Evolutionary conservation across 1,139 yeast species (phyloP).

Genomic region (Magnusiomyces ingens): DNA sequence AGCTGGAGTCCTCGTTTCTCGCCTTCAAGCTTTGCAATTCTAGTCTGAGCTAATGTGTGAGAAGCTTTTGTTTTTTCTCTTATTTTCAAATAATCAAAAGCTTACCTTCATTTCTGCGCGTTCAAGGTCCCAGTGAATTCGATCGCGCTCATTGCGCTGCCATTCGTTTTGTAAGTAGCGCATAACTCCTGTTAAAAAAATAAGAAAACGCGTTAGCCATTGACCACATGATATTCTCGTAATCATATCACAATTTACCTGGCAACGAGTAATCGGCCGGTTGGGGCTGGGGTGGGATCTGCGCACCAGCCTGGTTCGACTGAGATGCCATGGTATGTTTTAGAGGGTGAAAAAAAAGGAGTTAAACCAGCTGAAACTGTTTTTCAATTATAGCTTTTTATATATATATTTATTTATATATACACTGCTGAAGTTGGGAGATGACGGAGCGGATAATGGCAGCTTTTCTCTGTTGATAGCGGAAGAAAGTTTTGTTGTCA

Average conservation of each 20-base stretch:
- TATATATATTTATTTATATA: no score
- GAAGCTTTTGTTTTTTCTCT: background rate
- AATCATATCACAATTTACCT: conserved; percentile 13
- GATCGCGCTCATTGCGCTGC: conserved; percentile 49
- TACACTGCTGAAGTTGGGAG: no score
- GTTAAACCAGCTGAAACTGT: no score
- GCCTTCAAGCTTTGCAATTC: conserved; percentile 37
- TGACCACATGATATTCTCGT: background rate
- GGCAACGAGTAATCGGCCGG: conserved; percentile 33
- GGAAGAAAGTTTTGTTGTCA: no score
- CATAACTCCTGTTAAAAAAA: conserved; percentile 42
- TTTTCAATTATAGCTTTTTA: no score
- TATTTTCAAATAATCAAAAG: background rate
- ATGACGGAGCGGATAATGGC: no score
- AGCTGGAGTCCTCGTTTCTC: conserved; percentile 34
- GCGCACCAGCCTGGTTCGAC: conserved; percentile 1
- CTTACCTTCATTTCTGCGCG: conserved; percentile 44
- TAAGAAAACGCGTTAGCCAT: background rate
- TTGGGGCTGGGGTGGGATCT: conserved; percentile 15
- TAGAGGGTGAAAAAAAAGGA: background rate
- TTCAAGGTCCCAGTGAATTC: conserved; percentile 51
- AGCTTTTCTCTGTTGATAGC: no score
- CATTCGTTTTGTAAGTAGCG: conserved; percentile 52
- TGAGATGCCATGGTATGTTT: conserved; percentile 6
- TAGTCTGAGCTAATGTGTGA: conserved; percentile 23